phyloP scores from a whole-genome alignment of 2,329 filamentous ascomycete species.

The Diaporthe sp. region DNA sequence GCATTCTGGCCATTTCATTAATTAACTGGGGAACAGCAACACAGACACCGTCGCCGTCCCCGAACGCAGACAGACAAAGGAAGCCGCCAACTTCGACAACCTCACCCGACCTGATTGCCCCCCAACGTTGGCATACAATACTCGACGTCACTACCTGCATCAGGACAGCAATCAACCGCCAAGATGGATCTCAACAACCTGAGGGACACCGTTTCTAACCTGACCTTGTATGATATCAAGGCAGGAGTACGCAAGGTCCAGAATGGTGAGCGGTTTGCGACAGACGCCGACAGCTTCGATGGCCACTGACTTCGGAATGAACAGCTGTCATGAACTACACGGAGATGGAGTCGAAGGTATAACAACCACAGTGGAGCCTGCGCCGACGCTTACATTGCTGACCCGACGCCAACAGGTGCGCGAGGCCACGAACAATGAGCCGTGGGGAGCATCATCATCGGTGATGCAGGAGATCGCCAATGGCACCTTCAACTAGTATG shows the following conservation, averaged over 20 bases:
- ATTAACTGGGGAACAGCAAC: background rate
- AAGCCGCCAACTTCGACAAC: conserved; percentile 3
- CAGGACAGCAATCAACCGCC: conserved; percentile 39
- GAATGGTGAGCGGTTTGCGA: conserved; percentile 78
- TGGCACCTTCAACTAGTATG: conserved; percentile 97
- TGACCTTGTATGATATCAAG: conserved; percentile 96
- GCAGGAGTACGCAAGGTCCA: conserved; percentile 94
- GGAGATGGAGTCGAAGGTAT: conserved; percentile 84
- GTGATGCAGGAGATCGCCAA: conserved; percentile 98
- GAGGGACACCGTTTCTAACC: conserved; percentile 88
- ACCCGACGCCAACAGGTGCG: conserved; percentile 73
- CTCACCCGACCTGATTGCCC: conserved; percentile 3
- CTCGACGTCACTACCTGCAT: background rate
- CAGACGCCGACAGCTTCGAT: background rate
- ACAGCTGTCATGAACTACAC: conserved; percentile 98
- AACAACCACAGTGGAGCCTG: conserved; percentile 25
- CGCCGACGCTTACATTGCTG: conserved; percentile 40
- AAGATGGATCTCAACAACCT: conserved; percentile 88
- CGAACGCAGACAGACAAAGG: conserved; percentile 31
- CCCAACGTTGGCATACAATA: background rate
- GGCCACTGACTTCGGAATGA: conserved; percentile 14
- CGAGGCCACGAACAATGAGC: conserved; percentile 99
- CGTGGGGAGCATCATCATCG: conserved; percentile 88
- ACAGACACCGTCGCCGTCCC: conserved; percentile 17
- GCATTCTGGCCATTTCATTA: conserved; percentile 27